Evolutionary conservation across 352 stramenopile genomes (phyloP).

Genomic region (Globisporangium rhizosaccharum): DNA sequence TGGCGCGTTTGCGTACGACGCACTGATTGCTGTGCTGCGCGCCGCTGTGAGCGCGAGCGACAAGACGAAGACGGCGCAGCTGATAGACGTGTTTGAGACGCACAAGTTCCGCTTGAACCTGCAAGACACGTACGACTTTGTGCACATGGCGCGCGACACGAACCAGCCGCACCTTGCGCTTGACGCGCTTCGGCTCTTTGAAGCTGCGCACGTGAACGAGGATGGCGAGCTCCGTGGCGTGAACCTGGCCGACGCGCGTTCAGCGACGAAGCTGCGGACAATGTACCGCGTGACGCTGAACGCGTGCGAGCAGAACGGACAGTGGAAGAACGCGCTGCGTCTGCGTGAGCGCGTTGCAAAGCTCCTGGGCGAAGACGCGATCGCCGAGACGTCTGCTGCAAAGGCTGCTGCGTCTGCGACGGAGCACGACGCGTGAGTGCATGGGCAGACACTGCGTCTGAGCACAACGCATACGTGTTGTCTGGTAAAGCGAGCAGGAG

Average conservation of each 20-base stretch:
- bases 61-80: conserved; percentile 18
- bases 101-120: conserved; percentile 33
- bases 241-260: conserved; percentile 10
- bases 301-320: conserved; percentile 37
- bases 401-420: background rate
- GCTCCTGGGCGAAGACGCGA: conserved; percentile 30
- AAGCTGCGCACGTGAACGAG: conserved; percentile 32
- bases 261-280: conserved; percentile 39
- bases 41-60: conserved; percentile 23
- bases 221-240: conserved; percentile 11
- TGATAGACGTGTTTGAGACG: conserved; percentile 36
- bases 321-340: conserved; percentile 56
- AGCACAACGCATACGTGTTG: too few species aligned
- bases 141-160: conserved; percentile 42
- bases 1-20: conserved; percentile 39
- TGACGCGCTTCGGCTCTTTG: conserved; percentile 46
- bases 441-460: too few species aligned
- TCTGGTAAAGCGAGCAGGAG: background rate
- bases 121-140: conserved; percentile 42
- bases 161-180: conserved; percentile 29
- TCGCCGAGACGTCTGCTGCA: conserved; percentile 4
- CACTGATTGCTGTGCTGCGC: conserved; percentile 35
- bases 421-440: conserved; percentile 1
- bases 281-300: conserved; percentile 55
- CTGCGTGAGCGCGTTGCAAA: conserved; percentile 40